A percentile compares a stretch with the other conserved stretches of the same genome.
phyloP scores from a whole-genome alignment of 306 rosid species.

The Canavalia ensiformis region DNA sequence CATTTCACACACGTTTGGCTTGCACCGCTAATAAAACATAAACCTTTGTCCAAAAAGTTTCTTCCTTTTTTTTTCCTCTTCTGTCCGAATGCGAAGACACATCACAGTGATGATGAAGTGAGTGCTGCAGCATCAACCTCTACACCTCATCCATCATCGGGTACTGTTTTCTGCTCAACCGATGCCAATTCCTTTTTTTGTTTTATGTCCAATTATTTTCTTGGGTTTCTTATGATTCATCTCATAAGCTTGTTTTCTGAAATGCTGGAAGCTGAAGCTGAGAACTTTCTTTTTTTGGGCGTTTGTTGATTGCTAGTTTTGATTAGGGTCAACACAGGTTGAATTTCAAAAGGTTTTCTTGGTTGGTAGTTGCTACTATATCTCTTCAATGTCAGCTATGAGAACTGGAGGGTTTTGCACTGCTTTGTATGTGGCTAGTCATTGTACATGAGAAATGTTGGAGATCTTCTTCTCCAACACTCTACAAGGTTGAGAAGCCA shows the following conservation, averaged over 20 bases:
- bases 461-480: constrained; percentile 40
- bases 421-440: background rate
- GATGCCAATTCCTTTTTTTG: constrained; percentile 35
- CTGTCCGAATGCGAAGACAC: constrained; percentile 28
- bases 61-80: constrained; percentile 42
- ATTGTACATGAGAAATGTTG: constrained; percentile 15
- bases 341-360: constrained; percentile 41
- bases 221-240: constrained; percentile 22
- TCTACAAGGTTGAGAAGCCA: constrained; percentile 44
- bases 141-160: constrained; percentile 48
- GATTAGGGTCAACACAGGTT: constrained; percentile 44
- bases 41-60: constrained; percentile 29
- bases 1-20: constrained; percentile 8
- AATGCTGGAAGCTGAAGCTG: constrained; percentile 34
- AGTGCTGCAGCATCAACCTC: constrained; percentile 26
- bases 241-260: background rate
- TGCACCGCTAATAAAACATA: background rate
- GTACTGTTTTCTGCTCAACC: constrained; percentile 48
- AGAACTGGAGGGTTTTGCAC: background rate
- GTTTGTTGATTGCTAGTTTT: constrained; percentile 48
- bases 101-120: constrained; percentile 45
- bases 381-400: constrained; percentile 15
- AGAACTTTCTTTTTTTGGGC: background rate
- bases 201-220: constrained; percentile 16
- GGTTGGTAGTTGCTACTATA: background rate